These are phyloP conservation scores for Scutellaria galericulata DNA, from an alignment of 257 asterid genomes.

Conservation along the genomic window DNA sequence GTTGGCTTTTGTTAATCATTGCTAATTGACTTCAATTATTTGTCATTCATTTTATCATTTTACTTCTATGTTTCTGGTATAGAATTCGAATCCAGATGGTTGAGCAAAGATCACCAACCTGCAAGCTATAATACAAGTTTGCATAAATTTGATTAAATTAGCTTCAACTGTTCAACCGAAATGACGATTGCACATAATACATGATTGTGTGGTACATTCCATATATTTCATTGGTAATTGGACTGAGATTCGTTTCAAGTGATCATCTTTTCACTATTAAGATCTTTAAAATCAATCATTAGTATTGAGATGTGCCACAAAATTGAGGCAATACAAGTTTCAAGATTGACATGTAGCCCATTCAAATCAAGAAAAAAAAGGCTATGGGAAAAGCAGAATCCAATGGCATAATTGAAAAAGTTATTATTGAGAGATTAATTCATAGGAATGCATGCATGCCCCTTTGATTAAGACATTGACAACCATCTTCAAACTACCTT, in stretches of 20 bases:
- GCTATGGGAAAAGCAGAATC: not conserved
- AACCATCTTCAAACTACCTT: constrained; percentile 3
- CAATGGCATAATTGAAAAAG: not conserved
- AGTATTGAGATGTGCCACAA: not conserved
- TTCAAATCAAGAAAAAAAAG: not conserved
- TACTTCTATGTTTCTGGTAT: no score
- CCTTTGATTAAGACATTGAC: not conserved
- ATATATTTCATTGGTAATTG: not conserved
- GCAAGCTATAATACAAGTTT: constrained; percentile 7
- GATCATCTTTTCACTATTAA: not conserved
- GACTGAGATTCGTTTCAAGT: not conserved
- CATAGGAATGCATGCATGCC: not conserved
- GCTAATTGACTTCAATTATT: constrained; percentile 31
- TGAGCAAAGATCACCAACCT: constrained; percentile 34
- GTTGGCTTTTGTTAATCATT: constrained; percentile 17
- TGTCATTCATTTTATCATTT: no score
- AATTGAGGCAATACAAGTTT: not conserved
- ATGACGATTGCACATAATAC: no score
- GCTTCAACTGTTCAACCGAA: not conserved
- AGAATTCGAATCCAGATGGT: constrained; percentile 21
- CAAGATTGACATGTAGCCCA: not conserved
- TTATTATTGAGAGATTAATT: not conserved
- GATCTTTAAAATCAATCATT: not conserved
- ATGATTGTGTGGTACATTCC: no score
- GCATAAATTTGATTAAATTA: not conserved